Conservation (phyloP, 768 basidiomycete genomes). For the Mycena belliarum region DNA sequence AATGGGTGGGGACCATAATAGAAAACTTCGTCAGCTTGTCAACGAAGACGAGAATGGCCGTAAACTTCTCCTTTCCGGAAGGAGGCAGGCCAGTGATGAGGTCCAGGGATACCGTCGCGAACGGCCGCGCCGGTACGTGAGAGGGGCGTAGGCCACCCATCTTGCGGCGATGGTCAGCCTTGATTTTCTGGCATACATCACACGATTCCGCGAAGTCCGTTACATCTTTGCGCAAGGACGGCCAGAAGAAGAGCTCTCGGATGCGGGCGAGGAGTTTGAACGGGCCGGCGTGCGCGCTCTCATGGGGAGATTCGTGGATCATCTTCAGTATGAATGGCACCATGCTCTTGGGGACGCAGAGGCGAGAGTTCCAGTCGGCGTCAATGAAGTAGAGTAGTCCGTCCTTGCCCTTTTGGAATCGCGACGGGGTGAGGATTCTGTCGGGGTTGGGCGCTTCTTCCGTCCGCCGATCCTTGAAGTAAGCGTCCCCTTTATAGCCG, state of each 20-base stretch:
- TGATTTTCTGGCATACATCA: constrained; percentile 8
- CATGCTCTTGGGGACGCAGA: constrained; percentile 16
- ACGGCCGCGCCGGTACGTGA: background rate
- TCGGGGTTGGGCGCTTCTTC: background rate
- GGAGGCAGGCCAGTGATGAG: constrained; percentile 2
- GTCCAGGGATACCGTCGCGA: background rate
- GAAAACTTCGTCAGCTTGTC: constrained; percentile 26
- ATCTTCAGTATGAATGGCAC: constrained; percentile 1
- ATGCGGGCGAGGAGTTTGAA: background rate
- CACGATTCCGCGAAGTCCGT: background rate
- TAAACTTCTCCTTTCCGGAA: too few species aligned
- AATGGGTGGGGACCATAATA: too few species aligned
- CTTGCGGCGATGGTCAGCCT: background rate
- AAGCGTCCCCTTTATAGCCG: too few species aligned
- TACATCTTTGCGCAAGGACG: background rate
- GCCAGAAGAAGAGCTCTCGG: background rate
- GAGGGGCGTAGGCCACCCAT: constrained; percentile 1
- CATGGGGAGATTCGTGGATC: background rate
- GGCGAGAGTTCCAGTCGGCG: background rate
- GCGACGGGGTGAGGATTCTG: background rate
- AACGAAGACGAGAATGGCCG: constrained; percentile 25
- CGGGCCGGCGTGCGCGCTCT: background rate
- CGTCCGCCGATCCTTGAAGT: background rate
- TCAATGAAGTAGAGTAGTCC: constrained; percentile 12
- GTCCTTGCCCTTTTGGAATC: background rate